Evolutionary conservation across 2,329 filamentous ascomycete species (phyloP).

Genomic region (Colletotrichum siamense): DNA sequence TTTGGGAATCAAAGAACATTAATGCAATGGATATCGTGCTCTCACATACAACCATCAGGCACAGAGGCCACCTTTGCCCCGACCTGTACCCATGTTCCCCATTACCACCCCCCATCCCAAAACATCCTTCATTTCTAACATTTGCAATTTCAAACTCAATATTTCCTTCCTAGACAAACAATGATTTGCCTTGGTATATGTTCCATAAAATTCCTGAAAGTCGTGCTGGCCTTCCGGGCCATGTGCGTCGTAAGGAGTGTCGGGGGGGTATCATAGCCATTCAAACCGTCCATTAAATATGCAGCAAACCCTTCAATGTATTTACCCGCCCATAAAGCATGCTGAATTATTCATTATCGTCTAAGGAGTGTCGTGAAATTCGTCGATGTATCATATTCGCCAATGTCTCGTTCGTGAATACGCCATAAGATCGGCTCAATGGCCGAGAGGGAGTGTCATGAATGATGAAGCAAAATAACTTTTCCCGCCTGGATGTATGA

Average conservation of each 20-base stretch:
- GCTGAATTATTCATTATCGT: conserved; percentile 2
- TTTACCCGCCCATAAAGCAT: background rate
- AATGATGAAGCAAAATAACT: background rate
- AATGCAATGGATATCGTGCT: background rate
- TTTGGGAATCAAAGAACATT: background rate
- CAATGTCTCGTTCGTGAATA: background rate
- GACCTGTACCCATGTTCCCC: background rate
- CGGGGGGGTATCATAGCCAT: conserved; percentile 1
- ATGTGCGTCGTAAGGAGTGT: conserved; percentile 6
- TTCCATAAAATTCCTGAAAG: background rate
- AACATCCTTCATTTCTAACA: background rate
- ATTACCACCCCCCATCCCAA: background rate
- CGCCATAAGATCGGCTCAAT: background rate
- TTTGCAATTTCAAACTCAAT: background rate
- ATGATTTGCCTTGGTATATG: background rate
- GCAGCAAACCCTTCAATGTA: background rate
- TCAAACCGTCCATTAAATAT: background rate
- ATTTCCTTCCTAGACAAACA: background rate
- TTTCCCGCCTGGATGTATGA: background rate
- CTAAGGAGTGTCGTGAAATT: conserved; percentile 19
- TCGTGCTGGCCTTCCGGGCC: background rate
- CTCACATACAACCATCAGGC: background rate
- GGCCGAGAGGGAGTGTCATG: conserved; percentile 1
- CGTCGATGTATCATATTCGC: background rate
- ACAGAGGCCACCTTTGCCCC: background rate